Conservation (phyloP, 441 rosid genomes). For the Erodium moschatum region DNA sequence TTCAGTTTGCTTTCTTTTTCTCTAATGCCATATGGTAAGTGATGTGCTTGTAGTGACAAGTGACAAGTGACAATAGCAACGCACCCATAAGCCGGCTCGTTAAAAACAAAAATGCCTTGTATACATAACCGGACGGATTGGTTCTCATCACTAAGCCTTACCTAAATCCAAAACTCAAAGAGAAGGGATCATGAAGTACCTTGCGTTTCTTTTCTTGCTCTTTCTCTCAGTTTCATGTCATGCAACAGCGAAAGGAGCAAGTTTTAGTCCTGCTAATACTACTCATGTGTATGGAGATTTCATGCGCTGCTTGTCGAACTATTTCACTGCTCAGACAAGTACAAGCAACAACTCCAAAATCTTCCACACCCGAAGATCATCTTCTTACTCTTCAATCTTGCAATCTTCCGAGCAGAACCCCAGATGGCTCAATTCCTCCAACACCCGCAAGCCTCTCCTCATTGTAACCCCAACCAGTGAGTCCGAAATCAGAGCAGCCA, state of each 20-base stretch:
- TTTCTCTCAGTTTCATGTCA: not conserved
- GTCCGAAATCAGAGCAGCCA: conserved; percentile 24
- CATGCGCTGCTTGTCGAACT: not conserved
- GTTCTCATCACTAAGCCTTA: not conserved
- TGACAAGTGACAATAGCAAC: not conserved
- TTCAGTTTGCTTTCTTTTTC: too few relatives aligned
- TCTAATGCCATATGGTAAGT: not conserved
- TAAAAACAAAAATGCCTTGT: not conserved
- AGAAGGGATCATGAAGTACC: not conserved
- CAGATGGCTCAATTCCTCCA: conserved; percentile 26
- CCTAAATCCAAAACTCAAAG: not conserved
- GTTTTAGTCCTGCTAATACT: not conserved
- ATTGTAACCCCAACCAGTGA: conserved; percentile 25
- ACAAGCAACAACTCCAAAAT: not conserved
- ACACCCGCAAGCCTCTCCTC: conserved; percentile 18
- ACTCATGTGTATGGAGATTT: not conserved
- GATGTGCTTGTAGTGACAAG: not conserved
- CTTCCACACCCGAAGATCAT: conserved; percentile 5
- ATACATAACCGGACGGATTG: not conserved
- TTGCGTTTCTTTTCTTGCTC: not conserved
- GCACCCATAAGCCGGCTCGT: not conserved
- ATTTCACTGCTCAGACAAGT: not conserved
- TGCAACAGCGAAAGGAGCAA: not conserved
- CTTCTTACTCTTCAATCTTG: not conserved
- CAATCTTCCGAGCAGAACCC: not conserved